A percentile compares a stretch with the other conserved stretches of the same genome.
These are phyloP conservation scores for Monosporascus sp. DNA, from an alignment of 2,329 filamentous ascomycete genomes.

Conservation along the genomic window DNA sequence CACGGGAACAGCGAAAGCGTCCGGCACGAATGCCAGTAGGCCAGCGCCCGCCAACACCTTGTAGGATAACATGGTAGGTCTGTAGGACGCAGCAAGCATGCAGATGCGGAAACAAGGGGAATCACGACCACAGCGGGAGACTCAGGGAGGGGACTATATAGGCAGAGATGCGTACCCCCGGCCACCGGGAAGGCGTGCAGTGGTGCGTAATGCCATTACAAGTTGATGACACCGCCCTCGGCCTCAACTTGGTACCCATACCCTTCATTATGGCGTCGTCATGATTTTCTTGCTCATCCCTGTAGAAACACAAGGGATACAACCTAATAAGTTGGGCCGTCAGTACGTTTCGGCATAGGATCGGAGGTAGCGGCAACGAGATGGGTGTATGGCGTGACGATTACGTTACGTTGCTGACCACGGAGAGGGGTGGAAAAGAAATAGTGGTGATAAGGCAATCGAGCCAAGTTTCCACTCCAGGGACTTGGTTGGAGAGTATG, in stretches of 20 bases:
- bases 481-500: not conserved
- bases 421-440: not conserved
- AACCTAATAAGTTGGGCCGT: not conserved
- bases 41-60: constrained; percentile 4
- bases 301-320: not conserved
- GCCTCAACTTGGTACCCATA: not conserved
- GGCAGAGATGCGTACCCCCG: not conserved
- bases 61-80: constrained; percentile 10
- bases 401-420: constrained; percentile 2
- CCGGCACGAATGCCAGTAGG: constrained; percentile 12
- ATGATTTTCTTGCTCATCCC: not conserved
- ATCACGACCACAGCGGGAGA: not conserved
- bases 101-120: not conserved
- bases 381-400: constrained; percentile 3
- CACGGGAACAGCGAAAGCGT: constrained; percentile 26
- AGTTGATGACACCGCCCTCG: not conserved
- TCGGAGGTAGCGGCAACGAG: not conserved
- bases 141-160: constrained; percentile 1
- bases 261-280: not conserved
- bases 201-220: not conserved
- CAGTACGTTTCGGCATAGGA: not conserved
- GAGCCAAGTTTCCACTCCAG: not conserved
- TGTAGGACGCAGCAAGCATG: not conserved
- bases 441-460: not conserved
- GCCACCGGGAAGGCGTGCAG: not conserved